phyloP scores from a whole-genome alignment of 1,139 yeast species.

The Pichia sp. region DNA sequence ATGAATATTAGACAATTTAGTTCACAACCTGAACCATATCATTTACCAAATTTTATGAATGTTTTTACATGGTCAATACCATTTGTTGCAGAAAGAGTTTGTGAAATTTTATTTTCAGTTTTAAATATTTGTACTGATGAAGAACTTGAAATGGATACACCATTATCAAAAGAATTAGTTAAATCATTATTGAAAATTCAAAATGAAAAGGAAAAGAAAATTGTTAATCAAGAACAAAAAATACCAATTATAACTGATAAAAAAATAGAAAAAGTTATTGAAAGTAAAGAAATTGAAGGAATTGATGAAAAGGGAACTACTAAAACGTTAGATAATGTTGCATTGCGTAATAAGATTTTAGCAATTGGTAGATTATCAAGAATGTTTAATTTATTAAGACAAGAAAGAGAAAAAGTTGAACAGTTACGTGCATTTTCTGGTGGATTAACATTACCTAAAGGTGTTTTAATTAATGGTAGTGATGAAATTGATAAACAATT shows the following conservation, averaged over 20 bases:
- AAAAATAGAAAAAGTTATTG: neutral
- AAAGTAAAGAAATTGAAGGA: no score
- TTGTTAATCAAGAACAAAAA: no score
- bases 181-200: conserved; percentile 19
- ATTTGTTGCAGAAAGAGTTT: conserved; percentile 91
- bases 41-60: conserved; percentile 97
- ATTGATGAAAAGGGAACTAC: conserved; percentile 4
- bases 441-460: conserved; percentile 69
- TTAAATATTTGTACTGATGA: conserved; percentile 93
- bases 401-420: conserved; percentile 77
- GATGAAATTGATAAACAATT: conserved; percentile 74
- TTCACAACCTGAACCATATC: conserved; percentile 90
- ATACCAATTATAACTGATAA: no score
- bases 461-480: conserved; percentile 69
- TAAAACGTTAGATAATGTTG: conserved; percentile 35
- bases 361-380: conserved; percentile 94
- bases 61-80: conserved; percentile 97
- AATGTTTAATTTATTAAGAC: conserved; percentile 85
- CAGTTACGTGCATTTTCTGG: conserved; percentile 60
- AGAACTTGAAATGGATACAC: conserved; percentile 75
- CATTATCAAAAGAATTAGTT: conserved; percentile 33
- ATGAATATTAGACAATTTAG: conserved; percentile 96
- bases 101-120: conserved; percentile 88
- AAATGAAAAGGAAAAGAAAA: conserved; percentile 7
- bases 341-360: conserved; percentile 79